A percentile compares a stretch with the other conserved stretches of the same genome.
Evolutionary conservation across 371 early-diverging fungal genomes (phyloP).

Genomic region (Actinomortierella wolfii): DNA sequence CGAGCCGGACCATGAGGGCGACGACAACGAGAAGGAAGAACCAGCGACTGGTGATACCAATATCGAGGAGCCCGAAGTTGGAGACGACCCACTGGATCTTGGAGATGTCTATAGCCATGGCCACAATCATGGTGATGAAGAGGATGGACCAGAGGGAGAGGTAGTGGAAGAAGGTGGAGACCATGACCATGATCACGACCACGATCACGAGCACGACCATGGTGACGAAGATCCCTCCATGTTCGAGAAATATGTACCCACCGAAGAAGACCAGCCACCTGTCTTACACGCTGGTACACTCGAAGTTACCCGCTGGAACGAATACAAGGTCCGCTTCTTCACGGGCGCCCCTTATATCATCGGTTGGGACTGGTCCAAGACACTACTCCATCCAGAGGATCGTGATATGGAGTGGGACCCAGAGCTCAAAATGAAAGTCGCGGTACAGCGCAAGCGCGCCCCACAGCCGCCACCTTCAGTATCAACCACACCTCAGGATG

Average conservation of each 20-base stretch:
- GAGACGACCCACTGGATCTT: neutral
- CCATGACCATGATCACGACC: conserved; percentile 3
- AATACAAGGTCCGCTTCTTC: conserved; percentile 28
- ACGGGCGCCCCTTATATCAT: conserved; percentile 39
- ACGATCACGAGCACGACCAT: conserved; percentile 21
- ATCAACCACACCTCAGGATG: too few species aligned
- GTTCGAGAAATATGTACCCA: conserved; percentile 14
- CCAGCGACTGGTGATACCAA: conserved; percentile 2
- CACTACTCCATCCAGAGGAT: too few species aligned
- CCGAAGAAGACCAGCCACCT: conserved; percentile 26
- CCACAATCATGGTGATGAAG: neutral
- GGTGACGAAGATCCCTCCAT: conserved; percentile 21
- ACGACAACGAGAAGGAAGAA: neutral
- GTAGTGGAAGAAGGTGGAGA: neutral
- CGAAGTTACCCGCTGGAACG: conserved; percentile 27
- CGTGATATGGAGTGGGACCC: too few species aligned
- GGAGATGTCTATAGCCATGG: conserved; percentile 1
- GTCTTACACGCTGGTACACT: conserved; percentile 21
- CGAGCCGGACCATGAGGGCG: neutral
- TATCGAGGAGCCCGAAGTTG: conserved; percentile 1
- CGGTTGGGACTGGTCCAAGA: conserved; percentile 12
- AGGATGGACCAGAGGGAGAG: neutral
- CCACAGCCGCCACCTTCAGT: too few species aligned
- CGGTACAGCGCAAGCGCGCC: too few species aligned
- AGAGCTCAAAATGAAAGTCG: too few species aligned